Conservation (phyloP, 345 rosid genomes). For the Syzygium grande region DNA sequence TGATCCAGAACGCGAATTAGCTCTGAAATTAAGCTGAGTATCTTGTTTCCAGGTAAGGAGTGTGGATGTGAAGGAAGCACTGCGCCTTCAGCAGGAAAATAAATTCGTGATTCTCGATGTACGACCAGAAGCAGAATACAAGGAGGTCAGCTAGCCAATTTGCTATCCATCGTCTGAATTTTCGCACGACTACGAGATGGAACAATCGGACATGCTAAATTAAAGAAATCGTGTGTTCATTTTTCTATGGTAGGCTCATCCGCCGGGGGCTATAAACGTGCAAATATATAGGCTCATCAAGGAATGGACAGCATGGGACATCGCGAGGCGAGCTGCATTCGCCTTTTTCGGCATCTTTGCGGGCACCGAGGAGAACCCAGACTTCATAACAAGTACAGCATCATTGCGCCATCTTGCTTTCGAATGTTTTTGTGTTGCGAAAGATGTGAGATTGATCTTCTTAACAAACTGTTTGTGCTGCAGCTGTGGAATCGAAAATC, state of each 20-base stretch:
- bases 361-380: slow-evolving; percentile 97
- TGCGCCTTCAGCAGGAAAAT: slow-evolving; percentile 89
- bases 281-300: slow-evolving; percentile 90
- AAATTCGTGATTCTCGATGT: slow-evolving; percentile 97
- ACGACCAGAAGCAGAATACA: slow-evolving; percentile 89
- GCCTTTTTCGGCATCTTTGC: slow-evolving; percentile 95
- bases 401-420: neutral
- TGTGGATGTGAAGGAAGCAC: slow-evolving; percentile 94
- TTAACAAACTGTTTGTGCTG: neutral
- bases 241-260: slow-evolving; percentile 44
- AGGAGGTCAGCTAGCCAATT: slow-evolving; percentile 44
- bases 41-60: slow-evolving; percentile 59
- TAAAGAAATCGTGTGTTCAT: neutral
- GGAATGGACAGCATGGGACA: slow-evolving; percentile 99
- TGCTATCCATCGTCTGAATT: neutral
- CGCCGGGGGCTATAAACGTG: slow-evolving; percentile 83
- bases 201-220: neutral
- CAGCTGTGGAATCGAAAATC: slow-evolving; percentile 78
- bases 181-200: neutral
- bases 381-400: slow-evolving; percentile 55
- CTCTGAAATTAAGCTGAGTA: neutral
- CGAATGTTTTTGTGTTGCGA: neutral
- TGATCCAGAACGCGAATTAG: neutral
- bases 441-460: neutral
- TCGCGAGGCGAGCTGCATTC: slow-evolving; percentile 92